A percentile compares a stretch with the other conserved stretches of the same genome.
Evolutionary conservation across 331 rosid species (phyloP).

Genomic region (Spiraea crenata): DNA sequence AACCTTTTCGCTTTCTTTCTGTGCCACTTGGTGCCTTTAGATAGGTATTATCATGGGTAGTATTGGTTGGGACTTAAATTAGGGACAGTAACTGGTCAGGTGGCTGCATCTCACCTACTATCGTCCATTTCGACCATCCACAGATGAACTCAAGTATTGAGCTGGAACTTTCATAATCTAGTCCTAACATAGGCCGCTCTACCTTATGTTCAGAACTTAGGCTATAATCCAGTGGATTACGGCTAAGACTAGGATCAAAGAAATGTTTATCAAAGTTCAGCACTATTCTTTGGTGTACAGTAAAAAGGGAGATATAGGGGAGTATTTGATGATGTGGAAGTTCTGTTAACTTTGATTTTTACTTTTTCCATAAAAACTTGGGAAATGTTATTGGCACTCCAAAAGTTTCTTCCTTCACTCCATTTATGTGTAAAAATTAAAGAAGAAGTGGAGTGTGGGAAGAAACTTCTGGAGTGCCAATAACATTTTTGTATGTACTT

Average conservation of each 20-base stretch:
- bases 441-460: too few relatives aligned
- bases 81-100: neutral
- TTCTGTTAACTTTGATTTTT: neutral
- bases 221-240: neutral
- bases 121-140: neutral
- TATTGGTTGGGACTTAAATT: neutral
- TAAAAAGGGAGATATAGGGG: neutral
- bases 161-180: neutral
- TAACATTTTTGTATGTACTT: neutral
- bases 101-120: neutral
- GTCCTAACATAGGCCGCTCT: neutral
- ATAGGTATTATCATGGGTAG: neutral
- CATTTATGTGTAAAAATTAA: too few relatives aligned
- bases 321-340: neutral
- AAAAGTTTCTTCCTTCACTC: too few relatives aligned
- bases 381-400: too few relatives aligned
- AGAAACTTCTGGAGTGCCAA: too few relatives aligned
- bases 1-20: neutral
- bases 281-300: neutral
- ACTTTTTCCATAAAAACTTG: too few relatives aligned
- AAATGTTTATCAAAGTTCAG: neutral
- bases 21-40: neutral
- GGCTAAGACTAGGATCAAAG: neutral
- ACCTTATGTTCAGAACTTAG: neutral
- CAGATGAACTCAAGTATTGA: neutral